Evolutionary conservation across 495 filamentous ascomycete genomes (phyloP).

Genomic region (Neurospora cerealis): DNA sequence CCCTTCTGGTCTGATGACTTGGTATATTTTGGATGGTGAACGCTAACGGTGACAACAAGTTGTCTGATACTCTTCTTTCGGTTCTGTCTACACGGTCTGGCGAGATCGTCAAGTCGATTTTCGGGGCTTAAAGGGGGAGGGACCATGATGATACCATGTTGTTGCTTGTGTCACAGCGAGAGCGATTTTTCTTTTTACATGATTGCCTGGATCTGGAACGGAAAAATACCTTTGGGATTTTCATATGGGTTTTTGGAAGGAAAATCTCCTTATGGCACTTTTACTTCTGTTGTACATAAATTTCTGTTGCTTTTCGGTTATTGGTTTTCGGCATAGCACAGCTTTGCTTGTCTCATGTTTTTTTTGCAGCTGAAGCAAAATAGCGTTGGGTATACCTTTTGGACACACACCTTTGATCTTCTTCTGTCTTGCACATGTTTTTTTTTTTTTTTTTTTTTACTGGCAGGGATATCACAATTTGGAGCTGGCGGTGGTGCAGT

Average conservation of each 20-base stretch:
- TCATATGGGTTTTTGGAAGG: not conserved
- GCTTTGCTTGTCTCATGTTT: not conserved
- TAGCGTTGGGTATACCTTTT: not conserved
- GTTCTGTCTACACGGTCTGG: slow-evolving; percentile 62
- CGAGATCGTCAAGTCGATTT: slow-evolving; percentile 66
- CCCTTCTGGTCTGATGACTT: not conserved
- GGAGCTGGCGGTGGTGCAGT: not conserved
- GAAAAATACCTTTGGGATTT: not conserved
- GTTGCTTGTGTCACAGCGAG: not conserved
- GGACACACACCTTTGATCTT: not conserved
- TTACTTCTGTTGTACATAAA: slow-evolving; percentile 3
- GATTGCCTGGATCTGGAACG: not conserved
- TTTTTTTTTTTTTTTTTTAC: no score
- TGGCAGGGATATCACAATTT: not conserved
- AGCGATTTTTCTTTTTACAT: not conserved
- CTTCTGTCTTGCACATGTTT: not conserved
- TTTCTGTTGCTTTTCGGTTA: not conserved
- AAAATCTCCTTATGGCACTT: not conserved
- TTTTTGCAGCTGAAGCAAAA: not conserved
- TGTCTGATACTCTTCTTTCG: slow-evolving; percentile 71
- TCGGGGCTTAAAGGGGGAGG: slow-evolving; percentile 28
- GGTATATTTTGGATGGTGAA: not conserved
- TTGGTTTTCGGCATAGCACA: not conserved
- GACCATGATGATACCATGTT: not conserved
- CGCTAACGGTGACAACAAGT: slow-evolving; percentile 26